Conservation (phyloP, 768 basidiomycete genomes). For the Mycena chlorophos region DNA sequence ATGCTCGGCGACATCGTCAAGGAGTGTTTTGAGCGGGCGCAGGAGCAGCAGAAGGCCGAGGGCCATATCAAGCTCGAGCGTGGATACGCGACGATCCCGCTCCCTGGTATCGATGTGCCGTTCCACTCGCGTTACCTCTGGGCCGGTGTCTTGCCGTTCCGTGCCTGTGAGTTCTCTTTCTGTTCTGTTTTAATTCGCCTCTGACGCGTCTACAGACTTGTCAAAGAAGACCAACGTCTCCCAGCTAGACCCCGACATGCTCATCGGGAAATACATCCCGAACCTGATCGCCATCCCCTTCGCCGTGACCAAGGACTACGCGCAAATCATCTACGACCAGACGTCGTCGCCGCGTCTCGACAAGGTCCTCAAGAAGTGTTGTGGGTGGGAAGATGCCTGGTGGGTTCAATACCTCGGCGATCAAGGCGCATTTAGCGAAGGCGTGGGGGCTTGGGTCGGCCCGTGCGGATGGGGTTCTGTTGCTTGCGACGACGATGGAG, state of each 20-base stretch:
- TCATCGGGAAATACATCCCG: slow-evolving; percentile 94
- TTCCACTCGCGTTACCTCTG: no score
- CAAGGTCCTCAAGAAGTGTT: slow-evolving; percentile 91
- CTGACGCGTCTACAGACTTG: slow-evolving; percentile 56
- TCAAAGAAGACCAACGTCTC: slow-evolving; percentile 96
- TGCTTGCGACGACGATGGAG: slow-evolving; percentile 90
- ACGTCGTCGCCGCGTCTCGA: slow-evolving; percentile 94
- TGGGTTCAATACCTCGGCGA: slow-evolving; percentile 92
- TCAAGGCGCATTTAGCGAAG: slow-evolving; percentile 87
- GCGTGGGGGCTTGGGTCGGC: slow-evolving; percentile 90
- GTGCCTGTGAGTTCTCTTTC: slow-evolving; percentile 68
- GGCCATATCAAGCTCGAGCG: slow-evolving; percentile 94
- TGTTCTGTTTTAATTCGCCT: background rate
- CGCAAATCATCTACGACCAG: slow-evolving; percentile 93
- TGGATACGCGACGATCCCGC: slow-evolving; percentile 94
- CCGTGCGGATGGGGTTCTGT: slow-evolving; percentile 88
- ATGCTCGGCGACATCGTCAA: slow-evolving; percentile 89
- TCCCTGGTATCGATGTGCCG: no score
- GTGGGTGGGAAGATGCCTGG: slow-evolving; percentile 90
- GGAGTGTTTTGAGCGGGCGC: slow-evolving; percentile 70
- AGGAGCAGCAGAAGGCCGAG: slow-evolving; percentile 75
- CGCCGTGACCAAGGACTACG: slow-evolving; percentile 80
- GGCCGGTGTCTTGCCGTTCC: slow-evolving; percentile 98
- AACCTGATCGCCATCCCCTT: slow-evolving; percentile 93
- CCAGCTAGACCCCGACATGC: slow-evolving; percentile 91